Percentiles rank a stretch among this genome's conserved stretches.
phyloP scores from a whole-genome alignment of 2,329 filamentous ascomycete genomes.

The Curvularia verruculosa region DNA sequence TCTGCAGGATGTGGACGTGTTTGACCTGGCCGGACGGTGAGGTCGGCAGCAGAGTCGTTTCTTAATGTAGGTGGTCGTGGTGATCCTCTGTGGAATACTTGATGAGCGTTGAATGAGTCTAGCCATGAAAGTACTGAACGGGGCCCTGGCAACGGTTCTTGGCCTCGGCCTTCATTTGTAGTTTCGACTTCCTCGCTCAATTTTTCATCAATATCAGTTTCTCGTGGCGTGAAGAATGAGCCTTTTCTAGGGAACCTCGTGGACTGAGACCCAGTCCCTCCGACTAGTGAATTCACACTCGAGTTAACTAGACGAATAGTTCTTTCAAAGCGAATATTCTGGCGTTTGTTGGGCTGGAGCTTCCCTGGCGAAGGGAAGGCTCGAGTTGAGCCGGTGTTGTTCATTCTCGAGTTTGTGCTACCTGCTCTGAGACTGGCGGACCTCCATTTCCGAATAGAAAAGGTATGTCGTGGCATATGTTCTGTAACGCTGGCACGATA shows the following conservation, averaged over 20 bases:
- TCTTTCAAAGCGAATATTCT: background rate
- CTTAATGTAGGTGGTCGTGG: conserved; percentile 2
- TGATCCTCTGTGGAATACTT: conserved; percentile 1
- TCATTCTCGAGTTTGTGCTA: background rate
- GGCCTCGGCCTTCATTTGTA: background rate
- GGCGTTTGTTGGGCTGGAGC: background rate
- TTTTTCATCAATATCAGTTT: background rate
- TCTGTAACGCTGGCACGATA: background rate
- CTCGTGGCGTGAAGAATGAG: background rate
- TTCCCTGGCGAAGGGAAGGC: conserved; percentile 10
- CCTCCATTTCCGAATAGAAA: conserved; percentile 2
- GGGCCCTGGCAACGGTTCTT: conserved; percentile 1
- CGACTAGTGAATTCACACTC: conserved; percentile 7
- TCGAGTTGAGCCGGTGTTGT: background rate
- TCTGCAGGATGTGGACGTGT: background rate
- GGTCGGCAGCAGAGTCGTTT: conserved; percentile 13
- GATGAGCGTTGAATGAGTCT: conserved; percentile 13
- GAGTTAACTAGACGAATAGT: conserved; percentile 14
- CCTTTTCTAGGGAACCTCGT: background rate
- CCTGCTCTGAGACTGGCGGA: background rate
- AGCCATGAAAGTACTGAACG: conserved; percentile 10
- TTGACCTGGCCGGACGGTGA: conserved; percentile 5
- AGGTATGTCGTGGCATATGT: background rate
- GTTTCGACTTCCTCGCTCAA: background rate
- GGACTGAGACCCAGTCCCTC: conserved; percentile 2